Base-by-base conservation (phyloP, 495 filamentous ascomycete species). In the Neurospora sp. region DNA sequence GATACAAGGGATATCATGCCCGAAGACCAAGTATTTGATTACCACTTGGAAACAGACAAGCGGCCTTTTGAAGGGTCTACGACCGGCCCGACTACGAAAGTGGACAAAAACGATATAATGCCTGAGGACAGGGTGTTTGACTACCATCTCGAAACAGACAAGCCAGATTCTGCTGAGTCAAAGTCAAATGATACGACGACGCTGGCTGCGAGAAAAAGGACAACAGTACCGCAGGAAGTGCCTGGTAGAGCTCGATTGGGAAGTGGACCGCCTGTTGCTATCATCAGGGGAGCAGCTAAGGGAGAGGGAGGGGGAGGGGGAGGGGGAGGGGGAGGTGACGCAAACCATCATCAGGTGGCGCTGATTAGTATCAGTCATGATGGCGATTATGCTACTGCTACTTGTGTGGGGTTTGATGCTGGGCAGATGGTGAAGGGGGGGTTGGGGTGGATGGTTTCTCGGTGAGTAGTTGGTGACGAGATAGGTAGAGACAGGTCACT, bases 341-440 rank as follows among this genome's bases (percentile, higher is more conserved):
- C 11, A 42, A n/a, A 48, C 4, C 31, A 31, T 4, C 69, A 76
- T 14, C 75, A 76, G 69, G 70, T 75, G 68, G 81, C 74, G 18
- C 70, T 69, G 53, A 44, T 83, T 3, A 83, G 81, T 46, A 83
- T 83, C 42, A 80, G 78, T 38, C 82, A 83, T 53, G 82, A 83
- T 53, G 77, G 76, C 5, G 77, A 78, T 3, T 83, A 80, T 65
- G 79, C 82, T 2, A 76, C 77, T 20, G 81, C 80, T 9, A 71
- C 73, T 22, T 83, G 81, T 40, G 59, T 80, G 11, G 79, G 76
- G 18, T 75, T 74, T 71, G 71, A 76, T 39, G 44, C 71, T 18
- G 61, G 5, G 27, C 22, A 35, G 12, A 65, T 65, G 53, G 53
- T 65, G 6, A 65, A 37, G 53, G 53, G 14, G 6, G 53, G 53